Evolutionary conservation across 768 basidiomycete genomes (phyloP).

Genomic region (Cystofilobasidium bisporidii): DNA sequence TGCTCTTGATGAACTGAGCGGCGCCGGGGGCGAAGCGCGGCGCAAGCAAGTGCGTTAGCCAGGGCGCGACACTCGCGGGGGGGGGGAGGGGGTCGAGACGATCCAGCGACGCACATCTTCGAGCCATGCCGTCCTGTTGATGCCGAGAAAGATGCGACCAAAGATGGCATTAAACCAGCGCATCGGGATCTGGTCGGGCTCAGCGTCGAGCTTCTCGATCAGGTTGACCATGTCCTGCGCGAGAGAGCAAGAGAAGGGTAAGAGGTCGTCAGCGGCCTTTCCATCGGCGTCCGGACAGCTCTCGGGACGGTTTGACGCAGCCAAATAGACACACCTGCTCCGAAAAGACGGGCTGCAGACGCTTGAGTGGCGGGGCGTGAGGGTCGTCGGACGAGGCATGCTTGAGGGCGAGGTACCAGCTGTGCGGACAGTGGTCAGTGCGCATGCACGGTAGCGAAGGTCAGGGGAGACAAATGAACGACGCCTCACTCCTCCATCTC

Average conservation of each 20-base stretch:
- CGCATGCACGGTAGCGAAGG: neutral
- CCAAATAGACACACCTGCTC: constrained; percentile 6
- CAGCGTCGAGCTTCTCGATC: constrained; percentile 75
- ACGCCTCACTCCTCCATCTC: constrained; percentile 89
- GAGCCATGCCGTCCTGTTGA: constrained; percentile 71
- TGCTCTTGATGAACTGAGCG: constrained; percentile 20
- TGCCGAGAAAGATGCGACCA: constrained; percentile 83
- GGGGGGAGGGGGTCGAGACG: too few species aligned
- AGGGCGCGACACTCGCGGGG: neutral
- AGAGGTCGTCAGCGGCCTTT: constrained; percentile 33
- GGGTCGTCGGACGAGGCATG: constrained; percentile 46
- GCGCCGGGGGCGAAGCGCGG: neutral
- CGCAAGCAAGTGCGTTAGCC: neutral
- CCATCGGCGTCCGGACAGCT: too few species aligned
- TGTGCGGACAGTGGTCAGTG: neutral
- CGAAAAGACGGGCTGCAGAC: constrained; percentile 48
- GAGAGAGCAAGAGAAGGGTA: constrained; percentile 53
- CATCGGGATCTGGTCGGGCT: constrained; percentile 92
- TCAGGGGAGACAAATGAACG: constrained; percentile 1
- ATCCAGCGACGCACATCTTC: constrained; percentile 45
- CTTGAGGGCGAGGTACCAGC: constrained; percentile 55
- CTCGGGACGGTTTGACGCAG: constrained; percentile 42
- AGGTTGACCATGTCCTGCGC: constrained; percentile 71
- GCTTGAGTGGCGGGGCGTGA: constrained; percentile 41
- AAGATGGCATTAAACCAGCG: constrained; percentile 93